phyloP scores from a whole-genome alignment of 805 yeast species.

The Clavispora fructus region DNA sequence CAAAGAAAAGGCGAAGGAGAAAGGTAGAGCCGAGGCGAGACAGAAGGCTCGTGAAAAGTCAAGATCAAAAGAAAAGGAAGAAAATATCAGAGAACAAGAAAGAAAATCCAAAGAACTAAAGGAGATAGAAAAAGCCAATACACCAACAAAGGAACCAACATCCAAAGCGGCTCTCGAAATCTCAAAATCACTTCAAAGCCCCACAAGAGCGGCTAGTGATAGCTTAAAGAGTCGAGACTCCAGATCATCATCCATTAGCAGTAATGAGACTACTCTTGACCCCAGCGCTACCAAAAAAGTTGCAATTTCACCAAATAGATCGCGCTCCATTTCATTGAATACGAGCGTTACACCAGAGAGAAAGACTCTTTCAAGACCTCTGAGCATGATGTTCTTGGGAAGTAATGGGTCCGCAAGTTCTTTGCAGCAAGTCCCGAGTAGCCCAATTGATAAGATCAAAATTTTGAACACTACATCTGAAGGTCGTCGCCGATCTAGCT shows the following conservation, averaged over 20 bases:
- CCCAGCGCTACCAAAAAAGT: not conserved
- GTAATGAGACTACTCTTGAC: not conserved
- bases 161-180: not conserved
- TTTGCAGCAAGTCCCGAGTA: constrained; percentile 4
- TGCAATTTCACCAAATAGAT: not conserved
- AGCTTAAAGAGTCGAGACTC: not conserved
- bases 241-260: constrained; percentile 1
- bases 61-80: not conserved
- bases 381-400: constrained; percentile 21
- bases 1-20: not conserved
- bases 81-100: not conserved
- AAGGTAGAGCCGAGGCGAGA: not conserved
- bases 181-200: not conserved
- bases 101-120: not conserved
- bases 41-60: not conserved
- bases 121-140: not conserved
- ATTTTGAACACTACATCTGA: constrained; percentile 7
- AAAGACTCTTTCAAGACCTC: not conserved
- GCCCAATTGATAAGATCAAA: constrained; percentile 5
- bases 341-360: not conserved
- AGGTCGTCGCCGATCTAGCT: constrained; percentile 31
- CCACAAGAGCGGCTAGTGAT: not conserved
- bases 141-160: not conserved
- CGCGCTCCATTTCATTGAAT: not conserved
- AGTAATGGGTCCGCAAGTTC: constrained; percentile 14